A percentile compares a stretch with the other conserved stretches of the same genome.
Evolutionary conservation across 2,329 filamentous ascomycete genomes (phyloP).

Genomic region (Botrytis medusae): DNA sequence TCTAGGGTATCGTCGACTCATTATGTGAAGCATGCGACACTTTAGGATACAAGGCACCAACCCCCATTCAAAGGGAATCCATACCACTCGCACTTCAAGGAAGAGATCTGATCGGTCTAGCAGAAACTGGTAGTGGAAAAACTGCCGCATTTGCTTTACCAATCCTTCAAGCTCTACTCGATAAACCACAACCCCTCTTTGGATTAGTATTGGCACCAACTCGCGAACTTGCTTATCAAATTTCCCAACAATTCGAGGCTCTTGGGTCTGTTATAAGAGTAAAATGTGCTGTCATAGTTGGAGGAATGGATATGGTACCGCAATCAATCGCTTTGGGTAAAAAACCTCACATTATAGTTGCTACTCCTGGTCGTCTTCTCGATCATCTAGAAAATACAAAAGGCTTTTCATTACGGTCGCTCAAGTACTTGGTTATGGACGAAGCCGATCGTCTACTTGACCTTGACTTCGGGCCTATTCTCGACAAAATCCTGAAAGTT

Average conservation of each 20-base stretch:
- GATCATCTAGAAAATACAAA: conserved; percentile 97
- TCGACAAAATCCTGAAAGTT: conserved; percentile 92
- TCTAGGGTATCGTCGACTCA: conserved; percentile 75
- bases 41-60: conserved; percentile 81
- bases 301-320: conserved; percentile 93
- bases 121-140: conserved; percentile 94
- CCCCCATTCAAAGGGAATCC: conserved; percentile 82
- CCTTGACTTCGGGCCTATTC: conserved; percentile 87
- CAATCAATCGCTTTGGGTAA: conserved; percentile 92
- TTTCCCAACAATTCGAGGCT: conserved; percentile 82
- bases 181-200: conserved; percentile 81
- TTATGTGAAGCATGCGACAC: conserved; percentile 84
- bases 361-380: conserved; percentile 82
- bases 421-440: conserved; percentile 93
- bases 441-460: conserved; percentile 91
- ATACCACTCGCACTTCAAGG: conserved; percentile 79
- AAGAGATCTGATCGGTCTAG: conserved; percentile 87
- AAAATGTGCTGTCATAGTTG: conserved; percentile 80
- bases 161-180: conserved; percentile 86
- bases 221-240: conserved; percentile 89
- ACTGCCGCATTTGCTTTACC: conserved; percentile 93
- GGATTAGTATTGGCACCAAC: conserved; percentile 91
- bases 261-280: conserved; percentile 87
- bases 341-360: conserved; percentile 91
- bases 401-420: conserved; percentile 77